Evolutionary conservation across 371 early-diverging fungal species (phyloP), one percentile per base, ranked within the genome.

Genomic region (Apophysomyces elegans): DNA sequence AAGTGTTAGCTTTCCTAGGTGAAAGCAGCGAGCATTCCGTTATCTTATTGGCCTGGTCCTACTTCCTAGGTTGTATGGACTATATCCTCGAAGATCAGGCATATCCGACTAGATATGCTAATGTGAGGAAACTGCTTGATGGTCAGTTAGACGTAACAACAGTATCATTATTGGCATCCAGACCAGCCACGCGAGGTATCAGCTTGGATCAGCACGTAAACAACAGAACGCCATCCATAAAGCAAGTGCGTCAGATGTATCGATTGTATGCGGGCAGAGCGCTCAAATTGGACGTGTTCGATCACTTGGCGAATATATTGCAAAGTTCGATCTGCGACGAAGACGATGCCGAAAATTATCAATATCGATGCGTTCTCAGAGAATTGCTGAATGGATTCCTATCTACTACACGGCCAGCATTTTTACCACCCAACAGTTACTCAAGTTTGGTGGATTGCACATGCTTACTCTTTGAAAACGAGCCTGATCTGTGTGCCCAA

Each of bases 31-130:
- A 69, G 37, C 79, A 80, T 46, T 60, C 80, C 14, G 65, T 67
- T 9, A 70, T 76, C 16, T 59, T 83, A 36, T 57, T 83, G n/a
- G 72, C 77, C 12, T 83, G 83, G 83, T 77, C 83, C 1, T 76
- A 66, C 41, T 69, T 83, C 39, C 67, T 83, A 6, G 59, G 62
- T 32, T 59, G 60, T 54, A 18, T 76, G 1, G 66, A 74, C 32
- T 54, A 68, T 4, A 16, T 68, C 1, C 32, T 57, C 16, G 65
- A 36, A 9, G 64, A 66, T 2, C 35, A 37, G 4, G 6, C 58
- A 18, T 61, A 58, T 50, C 67, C 71, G 8, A 7, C 56, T 0
- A 63, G 62, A 16, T 76, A 76, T 47, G 37, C 37, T 4, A 18
- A 63, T 7, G 61, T 76, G 5, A 41, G 64, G 36, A 35, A 63